Evolutionary conservation across 768 basidiomycete genomes (phyloP), one percentile per base, ranked within the genome.

Genomic region (Pisolithus marmoratus): DNA sequence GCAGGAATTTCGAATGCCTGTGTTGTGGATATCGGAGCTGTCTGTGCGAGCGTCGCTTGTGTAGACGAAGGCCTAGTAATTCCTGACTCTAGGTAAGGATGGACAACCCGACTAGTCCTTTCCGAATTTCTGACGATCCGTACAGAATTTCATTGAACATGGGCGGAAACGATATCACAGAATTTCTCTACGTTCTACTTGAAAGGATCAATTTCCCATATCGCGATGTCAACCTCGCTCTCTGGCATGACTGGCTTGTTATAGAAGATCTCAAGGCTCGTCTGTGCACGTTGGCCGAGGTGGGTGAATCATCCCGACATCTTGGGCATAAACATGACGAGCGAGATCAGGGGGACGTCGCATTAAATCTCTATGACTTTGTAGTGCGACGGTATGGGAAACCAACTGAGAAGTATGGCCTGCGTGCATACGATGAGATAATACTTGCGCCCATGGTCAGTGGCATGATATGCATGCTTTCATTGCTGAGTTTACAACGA

Each of bases 1-100:
- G 94, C 95, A 7, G 95, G 95, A 7, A 84, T 98, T 48, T 91
- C 91, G 0, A 88, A 84, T 60, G 96, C 94, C 11, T 98, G 96
- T 61, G 90, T 99, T 5, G 89, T 99, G 34, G 92, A 99, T 65
- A 85, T 98, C 47, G 96, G 96, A 3, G 89, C 95, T 12, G 77
- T 74, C 15, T 81, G 77, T 50, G 93, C 90, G 2, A 91, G 81
- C 53, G 81, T 99, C 38, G 84, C 94, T 0, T 97, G 94, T 63
- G 87, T 98, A 2, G 96, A 98, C 52, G 96, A 99, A 60, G 96
- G 96, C 2, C 64, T 94, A 46, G 80, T 99, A 20, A 71, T 94
- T 26, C 64, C 85, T 5, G 96, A 99, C 59, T 92, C 93, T 2
- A 80, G 94, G 94, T 90, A 60, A 41, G 72, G 53, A 24, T 29